Conservation (phyloP, 805 yeast species). For the Isabelozyma pseudorhagii region DNA sequence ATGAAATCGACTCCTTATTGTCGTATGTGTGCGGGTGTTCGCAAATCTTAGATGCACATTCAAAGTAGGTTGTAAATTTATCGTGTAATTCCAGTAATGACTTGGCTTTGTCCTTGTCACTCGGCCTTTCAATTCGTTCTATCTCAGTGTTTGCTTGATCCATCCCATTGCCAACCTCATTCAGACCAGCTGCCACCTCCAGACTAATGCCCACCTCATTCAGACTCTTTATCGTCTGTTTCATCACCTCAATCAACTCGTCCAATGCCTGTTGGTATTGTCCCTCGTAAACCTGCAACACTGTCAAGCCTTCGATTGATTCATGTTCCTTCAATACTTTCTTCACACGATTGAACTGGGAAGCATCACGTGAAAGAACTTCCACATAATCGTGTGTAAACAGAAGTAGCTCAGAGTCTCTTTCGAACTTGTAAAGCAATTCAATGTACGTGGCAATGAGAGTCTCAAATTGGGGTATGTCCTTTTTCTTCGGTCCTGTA, state of each 20-base stretch:
- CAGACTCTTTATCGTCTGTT: slow-evolving; percentile 12
- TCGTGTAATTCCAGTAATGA: neutral
- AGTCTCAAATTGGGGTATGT: slow-evolving; percentile 2
- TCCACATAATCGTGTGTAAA: slow-evolving; percentile 10
- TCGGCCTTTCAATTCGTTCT: too few relatives aligned
- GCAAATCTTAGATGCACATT: slow-evolving; percentile 29
- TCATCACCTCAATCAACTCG: slow-evolving; percentile 17
- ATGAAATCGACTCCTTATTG: slow-evolving; percentile 7
- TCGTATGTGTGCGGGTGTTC: slow-evolving; percentile 14
- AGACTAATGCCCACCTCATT: too few relatives aligned
- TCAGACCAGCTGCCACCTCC: too few relatives aligned
- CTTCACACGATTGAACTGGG: slow-evolving; percentile 2
- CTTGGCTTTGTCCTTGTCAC: too few relatives aligned
- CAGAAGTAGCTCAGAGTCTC: slow-evolving; percentile 6
- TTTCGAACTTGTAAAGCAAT: slow-evolving; percentile 18
- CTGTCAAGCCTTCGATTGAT: slow-evolving; percentile 28
- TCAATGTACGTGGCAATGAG: slow-evolving; percentile 20
- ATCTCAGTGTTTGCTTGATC: too few relatives aligned
- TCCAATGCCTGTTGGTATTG: slow-evolving; percentile 28
- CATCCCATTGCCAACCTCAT: too few relatives aligned
- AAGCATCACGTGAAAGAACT: slow-evolving; percentile 3
- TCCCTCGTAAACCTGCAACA: slow-evolving; percentile 18
- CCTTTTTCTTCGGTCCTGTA: neutral
- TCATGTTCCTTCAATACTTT: slow-evolving; percentile 17
- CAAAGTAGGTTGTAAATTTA: slow-evolving; percentile 30